Evolutionary conservation across 176 grass and related monocot genomes (phyloP), one percentile per base, ranked within the genome.

Genomic region (Puccinellia tenuiflora): DNA sequence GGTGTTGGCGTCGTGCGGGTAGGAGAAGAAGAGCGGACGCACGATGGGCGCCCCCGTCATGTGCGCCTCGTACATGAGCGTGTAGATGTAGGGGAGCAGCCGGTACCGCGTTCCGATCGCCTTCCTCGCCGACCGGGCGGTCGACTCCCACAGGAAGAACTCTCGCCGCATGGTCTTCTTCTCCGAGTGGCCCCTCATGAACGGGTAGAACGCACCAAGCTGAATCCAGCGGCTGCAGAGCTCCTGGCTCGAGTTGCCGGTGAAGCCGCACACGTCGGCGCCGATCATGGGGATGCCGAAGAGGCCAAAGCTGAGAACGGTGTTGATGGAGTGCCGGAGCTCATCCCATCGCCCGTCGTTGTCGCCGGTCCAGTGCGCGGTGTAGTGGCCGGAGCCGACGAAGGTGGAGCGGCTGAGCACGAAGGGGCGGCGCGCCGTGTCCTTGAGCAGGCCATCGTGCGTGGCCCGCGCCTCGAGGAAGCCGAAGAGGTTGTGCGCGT

Each of bases 121-220:
- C 67, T 91, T 98, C 78, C 76, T 85, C 9, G 92, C 90, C 7
- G 95, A 85, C 17, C 20, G 28, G 29, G 90, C 61, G 28, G 94
- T 91, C 17, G 92, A 86, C 22, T 91, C 92, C 96, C 92, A 93
- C 6, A 91, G 40, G 37, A 91, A 98, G 5, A 93, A 89, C 90
- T 98, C 96, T 4, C 81, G 92, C 7, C 88, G 85, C 40, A 76
- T 38, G 7, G 89, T 88, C 15, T 29, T n/a, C 15, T 62, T 91
- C 12, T 72, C 79, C 33, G 90, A 91, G 47, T 98, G 96, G 18
- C 88, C 92, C 86, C 96, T 91, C 47, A 92, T 28, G 71, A 95
- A 98, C 9, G 96, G 96, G 85, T 95, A 98, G 91, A 98, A 98
- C 4, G 96, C 92, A 2, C 96, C 96, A 7, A 98, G 75, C 90